Base-by-base conservation (phyloP, 1,139 yeast genomes). In the Hemisphaericaspora xylanilytica region DNA sequence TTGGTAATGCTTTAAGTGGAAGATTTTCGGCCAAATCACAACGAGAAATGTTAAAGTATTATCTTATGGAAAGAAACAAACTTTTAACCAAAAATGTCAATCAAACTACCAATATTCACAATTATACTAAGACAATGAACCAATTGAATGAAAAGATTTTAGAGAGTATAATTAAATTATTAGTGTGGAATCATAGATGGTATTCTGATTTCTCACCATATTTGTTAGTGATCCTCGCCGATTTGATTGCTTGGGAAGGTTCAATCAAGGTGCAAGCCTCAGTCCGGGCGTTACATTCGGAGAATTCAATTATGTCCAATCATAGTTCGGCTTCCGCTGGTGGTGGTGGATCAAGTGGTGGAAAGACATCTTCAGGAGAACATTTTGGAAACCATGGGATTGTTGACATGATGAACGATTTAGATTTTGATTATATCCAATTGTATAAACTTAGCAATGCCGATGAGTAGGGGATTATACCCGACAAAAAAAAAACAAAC, bases 111-210 rank as follows among this genome's bases (percentile, higher is more conserved):
- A 42, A 54, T 13, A 48, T 49, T 31, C 64, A 57, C 35, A 67
- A 61, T 44, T 62, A 58, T 47, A 62, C 73, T 18, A 74, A 76
- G 45, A 51, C 65, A 42, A 63, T 75, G 35, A 65, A 71, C 44
- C 76, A 70, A 43, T 59, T 81, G 41, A 80, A 81, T 54, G 80
- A 76, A 39, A 72, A 74, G 46, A 79, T 86, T 15, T 68, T 89
- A 49, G 92, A 85, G 45, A 67, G 85, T 30, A 67, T 82, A 43
- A 87, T 89, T 36, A 85, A 84, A 52, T 67, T 92, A 42, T 68
- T 85, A 27, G 95, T 95, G 15, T 92, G 97, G 97, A 86, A 89
- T 57, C 97, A 89, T 62, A 80, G 98, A 57, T 94, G 98, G 98
- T 94, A 92, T 63, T 78, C 81, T 47, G 96, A 90, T 50, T 90